Evolutionary conservation across 306 rosid genomes (phyloP).

Genomic region (Malus orientalis): DNA sequence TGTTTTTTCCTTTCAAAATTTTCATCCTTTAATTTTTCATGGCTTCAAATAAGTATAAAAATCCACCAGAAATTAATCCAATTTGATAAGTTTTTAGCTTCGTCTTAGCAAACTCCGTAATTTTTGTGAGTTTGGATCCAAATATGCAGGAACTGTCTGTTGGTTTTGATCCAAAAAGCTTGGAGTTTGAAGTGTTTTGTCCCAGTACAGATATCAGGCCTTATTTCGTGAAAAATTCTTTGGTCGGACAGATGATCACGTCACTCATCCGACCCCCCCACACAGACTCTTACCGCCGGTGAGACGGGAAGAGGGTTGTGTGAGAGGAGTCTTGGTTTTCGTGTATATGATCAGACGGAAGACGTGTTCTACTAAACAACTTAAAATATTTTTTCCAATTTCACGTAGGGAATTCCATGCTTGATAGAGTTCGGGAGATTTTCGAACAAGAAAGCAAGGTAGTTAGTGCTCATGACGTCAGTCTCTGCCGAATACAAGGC

Average conservation of each 20-base stretch:
- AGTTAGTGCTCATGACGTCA: not conserved
- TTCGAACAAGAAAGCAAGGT: not conserved
- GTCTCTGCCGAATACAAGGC: not conserved
- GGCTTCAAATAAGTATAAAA: not conserved
- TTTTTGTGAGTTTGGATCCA: not conserved
- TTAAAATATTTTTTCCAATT: too few relatives aligned
- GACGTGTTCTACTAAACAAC: too few relatives aligned
- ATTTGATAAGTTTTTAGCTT: too few relatives aligned
- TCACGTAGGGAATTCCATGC: not conserved
- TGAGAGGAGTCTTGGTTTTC: too few relatives aligned
- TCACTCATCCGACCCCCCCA: too few relatives aligned
- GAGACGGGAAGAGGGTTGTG: too few relatives aligned
- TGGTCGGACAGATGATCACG: too few relatives aligned
- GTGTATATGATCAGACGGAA: too few relatives aligned
- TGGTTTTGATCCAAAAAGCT: not conserved
- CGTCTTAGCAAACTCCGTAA: too few relatives aligned
- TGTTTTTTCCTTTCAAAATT: not conserved
- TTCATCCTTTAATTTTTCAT: not conserved
- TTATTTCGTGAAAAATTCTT: too few relatives aligned
- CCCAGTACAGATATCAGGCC: not conserved
- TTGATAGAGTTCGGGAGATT: not conserved
- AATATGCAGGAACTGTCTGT: not conserved
- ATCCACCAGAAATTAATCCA: too few relatives aligned
- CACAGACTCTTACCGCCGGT: too few relatives aligned
- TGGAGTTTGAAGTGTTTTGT: not conserved